These are phyloP conservation scores for Suhomyces atakaporum DNA, from an alignment of 1,139 yeast species.

Conservation along the genomic window DNA sequence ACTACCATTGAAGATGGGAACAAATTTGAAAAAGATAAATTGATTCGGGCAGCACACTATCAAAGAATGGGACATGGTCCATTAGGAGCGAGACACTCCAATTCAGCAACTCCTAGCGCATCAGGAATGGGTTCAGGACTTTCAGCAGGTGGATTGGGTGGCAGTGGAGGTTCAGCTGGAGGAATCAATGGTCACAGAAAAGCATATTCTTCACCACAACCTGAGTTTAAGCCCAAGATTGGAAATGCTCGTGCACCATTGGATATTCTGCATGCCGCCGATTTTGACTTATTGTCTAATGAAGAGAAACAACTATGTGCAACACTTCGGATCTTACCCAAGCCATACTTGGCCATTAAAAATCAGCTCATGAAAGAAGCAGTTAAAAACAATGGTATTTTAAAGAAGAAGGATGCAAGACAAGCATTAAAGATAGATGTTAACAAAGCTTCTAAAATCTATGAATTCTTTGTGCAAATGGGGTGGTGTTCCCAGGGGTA, in stretches of 20 bases:
- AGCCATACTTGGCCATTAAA: conserved; percentile 90
- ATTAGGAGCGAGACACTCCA: conserved; percentile 30
- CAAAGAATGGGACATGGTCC: conserved; percentile 59
- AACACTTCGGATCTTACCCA: conserved; percentile 81
- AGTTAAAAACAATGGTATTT: conserved; percentile 75
- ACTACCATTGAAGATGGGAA: conserved; percentile 81
- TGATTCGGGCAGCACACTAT: conserved; percentile 57
- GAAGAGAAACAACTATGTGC: conserved; percentile 89
- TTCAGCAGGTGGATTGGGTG: conserved; percentile 5
- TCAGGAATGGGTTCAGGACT: conserved; percentile 9
- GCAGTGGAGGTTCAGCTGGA: conserved; percentile 3
- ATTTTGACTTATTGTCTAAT: conserved; percentile 74
- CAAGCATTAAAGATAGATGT: conserved; percentile 84
- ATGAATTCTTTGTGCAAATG: conserved; percentile 89
- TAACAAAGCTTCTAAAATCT: conserved; percentile 80
- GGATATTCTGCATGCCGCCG: conserved; percentile 84
- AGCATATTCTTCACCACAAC: conserved; percentile 36
- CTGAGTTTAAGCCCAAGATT: conserved; percentile 43
- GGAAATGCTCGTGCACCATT: conserved; percentile 50
- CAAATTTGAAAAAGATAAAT: conserved; percentile 86
- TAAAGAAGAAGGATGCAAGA: conserved; percentile 82
- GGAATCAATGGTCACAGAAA: conserved; percentile 22
- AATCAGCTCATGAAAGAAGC: conserved; percentile 90
- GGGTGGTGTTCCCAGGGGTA: conserved; percentile 69
- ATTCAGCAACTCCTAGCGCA: conserved; percentile 12